Base-by-base conservation (phyloP, 2,329 filamentous ascomycete species). In the Harringtonia aguacate region DNA sequence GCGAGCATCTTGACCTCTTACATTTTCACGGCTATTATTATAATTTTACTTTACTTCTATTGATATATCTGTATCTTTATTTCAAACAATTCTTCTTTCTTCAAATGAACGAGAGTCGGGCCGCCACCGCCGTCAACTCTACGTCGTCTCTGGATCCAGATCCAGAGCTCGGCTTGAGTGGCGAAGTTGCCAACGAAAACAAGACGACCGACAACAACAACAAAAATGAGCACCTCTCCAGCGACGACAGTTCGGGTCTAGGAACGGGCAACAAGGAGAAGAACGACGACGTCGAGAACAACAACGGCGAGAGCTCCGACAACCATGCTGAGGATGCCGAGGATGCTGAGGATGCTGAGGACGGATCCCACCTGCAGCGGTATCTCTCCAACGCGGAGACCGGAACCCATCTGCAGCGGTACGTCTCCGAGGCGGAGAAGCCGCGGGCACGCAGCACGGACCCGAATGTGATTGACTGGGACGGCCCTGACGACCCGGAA, bases 401-500 rank as follows among this genome's bases (percentile, higher is more conserved):
- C 24, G 24, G 24, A 27, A 7, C 24, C 24, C 24, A 33, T 18
- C 9, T 35, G 9, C 33, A 35, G 6, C 33, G 33, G 6, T 35
- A 35, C 33, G 18, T 35, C 33, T 35, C 33, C n/a, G 33, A 17
- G n/a, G 33, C 15, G n/a, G 33, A 35, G 12, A 35, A 35, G 33
- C 33, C 33, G 4, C 33, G 33, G 13, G 9, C 17, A 17, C 33
- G 18, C 33, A 35, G 33, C 33, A 12, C 17, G 17, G 36, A 37
- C 20, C 36, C 36, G 4, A 37, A 37, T 20, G n/a, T 17, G 6
- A 15, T 44, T n/a, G 28, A 34, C 29, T 45, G 43, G 43, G 33
- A 41, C 27, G 38, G 43, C 37, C 36, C 37, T 13, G 27, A 41
- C 27, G 43, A 45, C 38, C 43, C 43, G 8, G 43, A 27, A 15